Conservation (phyloP, 2,329 filamentous ascomycete genomes). For the Neurospora crassa region DNA sequence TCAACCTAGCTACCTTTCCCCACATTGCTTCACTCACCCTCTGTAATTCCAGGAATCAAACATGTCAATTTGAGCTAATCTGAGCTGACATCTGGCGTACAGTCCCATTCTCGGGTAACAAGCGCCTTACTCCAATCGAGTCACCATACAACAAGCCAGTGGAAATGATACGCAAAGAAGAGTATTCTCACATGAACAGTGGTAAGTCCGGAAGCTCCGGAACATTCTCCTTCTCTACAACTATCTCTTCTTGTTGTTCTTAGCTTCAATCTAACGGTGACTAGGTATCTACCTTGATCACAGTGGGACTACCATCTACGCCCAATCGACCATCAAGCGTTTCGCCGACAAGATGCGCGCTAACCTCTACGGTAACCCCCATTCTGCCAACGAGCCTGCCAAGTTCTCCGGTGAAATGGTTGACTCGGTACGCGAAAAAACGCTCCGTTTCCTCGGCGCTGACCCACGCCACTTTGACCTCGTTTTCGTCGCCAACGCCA, state of each 20-base stretch:
- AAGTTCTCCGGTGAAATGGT: constrained; percentile 47
- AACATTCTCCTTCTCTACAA: background rate
- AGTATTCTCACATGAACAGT: constrained; percentile 34
- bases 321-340: constrained; percentile 44
- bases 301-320: constrained; percentile 47
- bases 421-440: constrained; percentile 42
- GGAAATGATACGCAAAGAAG: constrained; percentile 27
- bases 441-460: constrained; percentile 49
- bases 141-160: constrained; percentile 24
- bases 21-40: background rate
- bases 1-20: background rate
- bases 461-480: constrained; percentile 50
- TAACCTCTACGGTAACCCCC: constrained; percentile 58
- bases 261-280: constrained; percentile 6
- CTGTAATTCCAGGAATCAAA: background rate
- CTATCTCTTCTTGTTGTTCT: background rate
- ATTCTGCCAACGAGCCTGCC: constrained; percentile 53
- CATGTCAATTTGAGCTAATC: background rate
- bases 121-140: background rate
- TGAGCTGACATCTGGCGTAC: background rate
- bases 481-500: constrained; percentile 53
- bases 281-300: constrained; percentile 47
- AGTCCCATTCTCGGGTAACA: background rate
- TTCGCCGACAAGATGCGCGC: constrained; percentile 46
- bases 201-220: constrained; percentile 19